Evolutionary conservation across 805 yeast genomes (phyloP).

Genomic region (Zygoascus bituminiphila): DNA sequence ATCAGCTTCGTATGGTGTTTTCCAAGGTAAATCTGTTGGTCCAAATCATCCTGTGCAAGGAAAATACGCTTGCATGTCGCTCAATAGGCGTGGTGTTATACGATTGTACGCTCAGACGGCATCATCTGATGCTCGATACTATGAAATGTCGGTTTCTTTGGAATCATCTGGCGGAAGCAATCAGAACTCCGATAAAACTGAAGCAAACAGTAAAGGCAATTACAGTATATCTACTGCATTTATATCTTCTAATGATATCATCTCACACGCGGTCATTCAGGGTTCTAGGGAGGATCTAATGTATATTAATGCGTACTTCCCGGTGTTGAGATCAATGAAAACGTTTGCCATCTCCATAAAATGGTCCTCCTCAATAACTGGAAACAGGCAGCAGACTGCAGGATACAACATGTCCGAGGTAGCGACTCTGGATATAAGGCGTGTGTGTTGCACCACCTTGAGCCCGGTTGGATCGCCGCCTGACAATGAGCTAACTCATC

Average conservation of each 20-base stretch:
- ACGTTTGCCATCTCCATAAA: conserved; percentile 24
- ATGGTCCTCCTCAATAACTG: conserved; percentile 20
- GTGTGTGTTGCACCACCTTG: conserved; percentile 7
- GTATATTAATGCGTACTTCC: conserved; percentile 24
- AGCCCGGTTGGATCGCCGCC: conserved; percentile 9
- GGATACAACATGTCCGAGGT: conserved; percentile 8
- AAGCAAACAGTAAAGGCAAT: neutral
- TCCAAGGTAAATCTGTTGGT: conserved; percentile 52
- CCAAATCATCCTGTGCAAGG: conserved; percentile 59
- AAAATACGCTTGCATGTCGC: conserved; percentile 62
- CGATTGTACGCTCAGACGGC: conserved; percentile 16
- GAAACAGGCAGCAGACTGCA: conserved; percentile 5
- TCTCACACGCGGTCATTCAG: conserved; percentile 23
- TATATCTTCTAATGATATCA: conserved; percentile 9
- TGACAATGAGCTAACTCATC: conserved; percentile 9
- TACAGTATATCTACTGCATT: neutral
- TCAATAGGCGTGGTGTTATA: conserved; percentile 51
- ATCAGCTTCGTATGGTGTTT: conserved; percentile 41
- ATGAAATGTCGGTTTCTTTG: conserved; percentile 37
- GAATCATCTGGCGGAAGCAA: conserved; percentile 25
- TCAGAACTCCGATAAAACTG: neutral
- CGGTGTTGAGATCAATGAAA: conserved; percentile 13
- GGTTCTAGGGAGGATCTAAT: conserved; percentile 22
- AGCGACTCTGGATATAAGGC: conserved; percentile 9
- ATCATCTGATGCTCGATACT: conserved; percentile 14